These are phyloP conservation scores for Meripilus lineatus DNA, from an alignment of 1,284 basidiomycete species.

Conservation along the genomic window DNA sequence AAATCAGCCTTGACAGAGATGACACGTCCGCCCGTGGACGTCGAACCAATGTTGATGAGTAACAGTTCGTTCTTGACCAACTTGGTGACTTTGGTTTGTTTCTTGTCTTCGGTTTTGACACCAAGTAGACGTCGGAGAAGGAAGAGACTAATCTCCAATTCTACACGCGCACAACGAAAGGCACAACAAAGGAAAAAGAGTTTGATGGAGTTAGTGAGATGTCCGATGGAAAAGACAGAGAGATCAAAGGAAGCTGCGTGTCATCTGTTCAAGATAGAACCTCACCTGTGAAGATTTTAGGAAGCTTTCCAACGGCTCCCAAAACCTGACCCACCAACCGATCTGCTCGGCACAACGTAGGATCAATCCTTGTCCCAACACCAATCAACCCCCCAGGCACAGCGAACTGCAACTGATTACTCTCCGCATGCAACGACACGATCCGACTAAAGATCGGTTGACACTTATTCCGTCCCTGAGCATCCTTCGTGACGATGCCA, in stretches of 20 bases:
- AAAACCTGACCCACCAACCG: slow-evolving; percentile 95
- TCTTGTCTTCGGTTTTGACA: slow-evolving; percentile 97
- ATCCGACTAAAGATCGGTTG: slow-evolving; percentile 93
- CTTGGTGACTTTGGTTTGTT: slow-evolving; percentile 95
- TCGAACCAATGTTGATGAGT: slow-evolving; percentile 92
- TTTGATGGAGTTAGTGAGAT: too few species aligned
- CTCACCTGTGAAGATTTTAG: slow-evolving; percentile 93
- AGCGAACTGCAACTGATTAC: slow-evolving; percentile 91
- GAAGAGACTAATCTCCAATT: slow-evolving; percentile 90
- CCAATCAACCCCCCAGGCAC: slow-evolving; percentile 98
- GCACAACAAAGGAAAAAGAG: too few species aligned
- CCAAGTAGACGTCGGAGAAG: slow-evolving; percentile 88
- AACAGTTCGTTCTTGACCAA: slow-evolving; percentile 91
- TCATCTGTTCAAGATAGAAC: too few species aligned
- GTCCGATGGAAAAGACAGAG: slow-evolving; percentile 18
- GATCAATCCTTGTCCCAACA: slow-evolving; percentile 96
- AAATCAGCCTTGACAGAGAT: slow-evolving; percentile 89
- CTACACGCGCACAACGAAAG: slow-evolving; percentile 30
- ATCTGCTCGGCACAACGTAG: slow-evolving; percentile 95
- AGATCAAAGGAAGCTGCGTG: too few species aligned
- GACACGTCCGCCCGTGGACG: slow-evolving; percentile 90
- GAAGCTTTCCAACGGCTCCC: slow-evolving; percentile 90
- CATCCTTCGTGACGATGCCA: slow-evolving; percentile 95
- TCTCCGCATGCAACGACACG: slow-evolving; percentile 91
- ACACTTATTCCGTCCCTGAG: slow-evolving; percentile 86